Conservation (phyloP, 2,329 filamentous ascomycete species). For the Claviceps citrina region DNA sequence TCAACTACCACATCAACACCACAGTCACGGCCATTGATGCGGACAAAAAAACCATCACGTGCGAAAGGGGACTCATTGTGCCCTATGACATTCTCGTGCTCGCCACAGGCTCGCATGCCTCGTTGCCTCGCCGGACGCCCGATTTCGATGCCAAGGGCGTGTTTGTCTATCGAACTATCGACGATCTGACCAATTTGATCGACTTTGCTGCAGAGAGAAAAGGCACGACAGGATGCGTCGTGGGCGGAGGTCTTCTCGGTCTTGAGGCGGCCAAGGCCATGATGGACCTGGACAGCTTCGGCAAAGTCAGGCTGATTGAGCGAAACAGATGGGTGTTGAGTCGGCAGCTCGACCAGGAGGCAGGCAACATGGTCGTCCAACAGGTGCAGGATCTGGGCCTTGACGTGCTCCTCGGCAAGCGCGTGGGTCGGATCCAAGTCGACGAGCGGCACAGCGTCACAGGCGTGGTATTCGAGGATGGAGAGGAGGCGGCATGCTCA, state of each 20-base stretch:
- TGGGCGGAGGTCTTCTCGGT: conserved; percentile 72
- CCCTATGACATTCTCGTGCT: conserved; percentile 69
- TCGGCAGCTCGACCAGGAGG: conserved; percentile 68
- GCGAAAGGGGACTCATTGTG: conserved; percentile 52
- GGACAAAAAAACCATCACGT: conserved; percentile 49
- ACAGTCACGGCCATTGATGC: conserved; percentile 50
- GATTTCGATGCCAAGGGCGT: conserved; percentile 68
- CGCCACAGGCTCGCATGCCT: conserved; percentile 72
- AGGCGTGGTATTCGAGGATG: conserved; percentile 68
- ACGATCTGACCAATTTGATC: conserved; percentile 65
- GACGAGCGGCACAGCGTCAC: conserved; percentile 52
- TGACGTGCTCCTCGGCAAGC: conserved; percentile 63
- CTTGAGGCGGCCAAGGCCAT: conserved; percentile 85
- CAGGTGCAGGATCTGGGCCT: conserved; percentile 66
- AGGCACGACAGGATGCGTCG: conserved; percentile 56
- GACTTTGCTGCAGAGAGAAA: conserved; percentile 51
- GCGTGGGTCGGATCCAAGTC: conserved; percentile 57
- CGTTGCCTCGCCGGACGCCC: conserved; percentile 55
- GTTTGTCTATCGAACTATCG: conserved; percentile 79
- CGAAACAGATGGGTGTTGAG: conserved; percentile 70
- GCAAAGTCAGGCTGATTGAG: conserved; percentile 64
- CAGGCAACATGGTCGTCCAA: conserved; percentile 66
- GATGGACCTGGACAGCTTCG: conserved; percentile 66
- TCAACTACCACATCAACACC: conserved; percentile 64
- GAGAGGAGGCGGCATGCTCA: conserved; percentile 58